Evolutionary conservation across 768 basidiomycete species (phyloP), one percentile per base, ranked within the genome.

Genomic region (Russula foetens): DNA sequence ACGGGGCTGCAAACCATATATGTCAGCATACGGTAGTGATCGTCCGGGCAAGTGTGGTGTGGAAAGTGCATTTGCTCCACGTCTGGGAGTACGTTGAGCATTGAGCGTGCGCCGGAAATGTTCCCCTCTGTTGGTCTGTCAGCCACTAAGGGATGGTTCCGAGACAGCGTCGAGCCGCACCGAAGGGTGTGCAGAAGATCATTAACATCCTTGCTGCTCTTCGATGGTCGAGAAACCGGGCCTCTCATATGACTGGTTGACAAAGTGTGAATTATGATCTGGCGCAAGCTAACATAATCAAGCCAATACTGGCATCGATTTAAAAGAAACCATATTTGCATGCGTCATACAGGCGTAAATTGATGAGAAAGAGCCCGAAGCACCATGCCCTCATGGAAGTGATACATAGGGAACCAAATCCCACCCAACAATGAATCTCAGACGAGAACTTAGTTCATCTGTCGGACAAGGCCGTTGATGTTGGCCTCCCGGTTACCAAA

Each of bases 381-480:
- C 60, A 56, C 39, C 61, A 49, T 60, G 61, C 65, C 35, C 68
- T 71, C 73, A 67, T 71, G 67, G 65, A 67, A 69, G 48, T 70
- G 69, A 71, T 74, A 66, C 56, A 58, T 17, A 29, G 43, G 45
- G 26, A 62, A 7, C 28, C 23, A 38, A 21, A 43, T 53, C 56
- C 45, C 51, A 62, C 60, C 56, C 60, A 53, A 53, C 60, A 41
- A 38, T 38, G 31, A 57, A 44, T 11, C 49, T n/a, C 19, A 41
- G 19, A 28, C 56, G 19, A 53, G 28, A 19, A 54, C 26, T 76
- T 70, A 93, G 78, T 93, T 93, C 91, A 93, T 93, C 77, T 92
- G 89, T 59, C 92, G 82, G 76, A 99, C 84, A 76, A 98, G 92
- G 76, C 88, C 88, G 85, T 97, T 96, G 82, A 99, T 98, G 82